phyloP scores from a whole-genome alignment of 192 early-diverging fungal species.

The Pilobolus umbonatus region DNA sequence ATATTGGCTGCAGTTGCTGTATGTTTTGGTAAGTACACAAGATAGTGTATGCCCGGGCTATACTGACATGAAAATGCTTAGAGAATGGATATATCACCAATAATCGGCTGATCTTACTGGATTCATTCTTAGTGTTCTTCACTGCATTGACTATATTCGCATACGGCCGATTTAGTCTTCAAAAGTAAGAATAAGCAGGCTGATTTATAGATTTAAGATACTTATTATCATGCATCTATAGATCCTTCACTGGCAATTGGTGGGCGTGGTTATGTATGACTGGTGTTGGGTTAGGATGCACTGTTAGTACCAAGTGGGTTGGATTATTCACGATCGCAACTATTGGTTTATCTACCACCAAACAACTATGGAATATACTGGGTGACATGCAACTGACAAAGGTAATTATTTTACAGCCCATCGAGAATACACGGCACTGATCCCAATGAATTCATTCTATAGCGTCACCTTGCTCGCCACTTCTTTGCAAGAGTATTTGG shows the following conservation, averaged over 20 bases:
- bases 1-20: constrained; percentile 72
- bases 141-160: constrained; percentile 69
- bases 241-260: constrained; percentile 72
- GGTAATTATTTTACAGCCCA: constrained; percentile 11
- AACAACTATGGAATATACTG: constrained; percentile 83
- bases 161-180: constrained; percentile 82
- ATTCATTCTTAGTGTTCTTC: constrained; percentile 88
- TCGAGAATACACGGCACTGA: not conserved
- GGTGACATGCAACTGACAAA: constrained; percentile 59
- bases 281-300: constrained; percentile 71
- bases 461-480: constrained; percentile 43
- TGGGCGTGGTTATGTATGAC: constrained; percentile 82
- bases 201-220: not conserved
- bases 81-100: constrained; percentile 88
- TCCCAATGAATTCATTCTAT: not conserved
- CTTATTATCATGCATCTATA: constrained; percentile 10
- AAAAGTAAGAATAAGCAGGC: not conserved
- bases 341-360: constrained; percentile 77
- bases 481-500: constrained; percentile 79
- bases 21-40: constrained; percentile 63
- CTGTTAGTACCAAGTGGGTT: constrained; percentile 87
- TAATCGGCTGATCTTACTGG: constrained; percentile 83
- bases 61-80: constrained; percentile 17
- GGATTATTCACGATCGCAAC: constrained; percentile 86
- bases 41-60: not conserved